Percentiles rank a stretch among this genome's conserved stretches.
Conservation (phyloP, 441 rosid genomes). For the Bruguiera hainesii region DNA sequence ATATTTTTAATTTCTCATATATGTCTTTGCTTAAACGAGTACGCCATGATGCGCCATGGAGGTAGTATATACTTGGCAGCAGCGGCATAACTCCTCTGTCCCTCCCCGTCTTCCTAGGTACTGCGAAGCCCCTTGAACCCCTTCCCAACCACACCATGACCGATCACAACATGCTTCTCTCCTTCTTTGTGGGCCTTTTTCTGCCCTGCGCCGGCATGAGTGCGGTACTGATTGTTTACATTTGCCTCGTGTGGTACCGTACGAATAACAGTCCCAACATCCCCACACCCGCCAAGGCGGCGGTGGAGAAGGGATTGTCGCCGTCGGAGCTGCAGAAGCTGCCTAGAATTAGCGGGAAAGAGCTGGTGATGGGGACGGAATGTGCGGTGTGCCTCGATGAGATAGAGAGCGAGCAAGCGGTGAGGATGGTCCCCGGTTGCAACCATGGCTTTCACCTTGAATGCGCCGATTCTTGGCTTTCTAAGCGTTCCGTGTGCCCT, state of each 20-base stretch:
- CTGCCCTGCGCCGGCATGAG: conserved; percentile 70
- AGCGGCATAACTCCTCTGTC: conserved; percentile 15
- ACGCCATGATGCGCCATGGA: conserved; percentile 29
- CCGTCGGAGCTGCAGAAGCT: conserved; percentile 55
- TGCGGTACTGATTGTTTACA: conserved; percentile 48
- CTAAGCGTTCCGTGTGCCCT: conserved; percentile 56
- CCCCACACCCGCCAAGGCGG: conserved; percentile 28
- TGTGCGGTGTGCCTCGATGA: conserved; percentile 85
- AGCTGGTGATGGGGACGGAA: conserved; percentile 57
- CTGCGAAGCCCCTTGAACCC: conserved; percentile 26
- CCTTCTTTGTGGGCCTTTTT: conserved; percentile 63
- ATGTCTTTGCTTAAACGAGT: no score
- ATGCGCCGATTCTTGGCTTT: conserved; percentile 82
- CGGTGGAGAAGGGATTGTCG: conserved; percentile 41
- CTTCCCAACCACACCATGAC: not conserved
- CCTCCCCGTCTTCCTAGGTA: conserved; percentile 19
- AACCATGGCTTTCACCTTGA: conserved; percentile 77
- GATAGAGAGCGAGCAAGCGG: conserved; percentile 49
- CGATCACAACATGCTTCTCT: conserved; percentile 38
- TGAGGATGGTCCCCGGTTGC: conserved; percentile 75
- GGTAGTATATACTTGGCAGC: conserved; percentile 23
- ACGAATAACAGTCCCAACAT: conserved; percentile 18
- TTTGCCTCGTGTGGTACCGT: conserved; percentile 51
- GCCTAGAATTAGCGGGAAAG: conserved; percentile 62
- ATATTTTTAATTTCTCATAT: no score